phyloP scores from a whole-genome alignment of 2,329 filamentous ascomycete genomes.

The Fusarium pseudocircinatum region DNA sequence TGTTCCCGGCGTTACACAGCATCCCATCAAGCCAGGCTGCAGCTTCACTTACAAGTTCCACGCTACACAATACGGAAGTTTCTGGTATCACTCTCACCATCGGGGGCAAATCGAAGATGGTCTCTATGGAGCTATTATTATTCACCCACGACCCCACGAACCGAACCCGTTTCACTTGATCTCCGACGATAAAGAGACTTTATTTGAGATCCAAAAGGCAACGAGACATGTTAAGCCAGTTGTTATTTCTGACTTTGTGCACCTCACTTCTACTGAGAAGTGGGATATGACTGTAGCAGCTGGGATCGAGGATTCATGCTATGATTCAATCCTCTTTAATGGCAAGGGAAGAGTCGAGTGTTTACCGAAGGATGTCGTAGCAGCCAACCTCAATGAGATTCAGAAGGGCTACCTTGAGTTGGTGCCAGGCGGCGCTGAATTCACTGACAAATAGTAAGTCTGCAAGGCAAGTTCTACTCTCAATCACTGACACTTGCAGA shows the following conservation, averaged over 20 bases:
- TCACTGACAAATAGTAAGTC: conserved; percentile 56
- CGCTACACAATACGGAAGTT: conserved; percentile 66
- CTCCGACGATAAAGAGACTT: conserved; percentile 44
- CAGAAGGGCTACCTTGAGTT: conserved; percentile 46
- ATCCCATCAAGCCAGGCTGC: conserved; percentile 58
- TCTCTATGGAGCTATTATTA: conserved; percentile 64
- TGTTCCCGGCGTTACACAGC: conserved; percentile 65
- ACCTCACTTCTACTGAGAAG: conserved; percentile 60
- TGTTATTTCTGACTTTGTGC: conserved; percentile 65
- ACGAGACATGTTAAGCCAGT: conserved; percentile 58
- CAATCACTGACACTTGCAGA: conserved; percentile 16
- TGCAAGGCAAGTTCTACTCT: rapidly evolving
- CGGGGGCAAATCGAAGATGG: conserved; percentile 68
- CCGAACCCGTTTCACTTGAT: conserved; percentile 62
- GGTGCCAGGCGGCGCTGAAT: conserved; percentile 40
- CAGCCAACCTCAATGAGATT: conserved; percentile 46
- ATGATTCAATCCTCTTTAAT: conserved; percentile 70
- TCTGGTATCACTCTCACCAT: conserved; percentile 70
- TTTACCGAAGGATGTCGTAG: conserved; percentile 55
- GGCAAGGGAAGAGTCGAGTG: conserved; percentile 68
- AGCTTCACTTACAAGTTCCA: conserved; percentile 64
- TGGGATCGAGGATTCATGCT: conserved; percentile 63
- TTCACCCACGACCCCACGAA: conserved; percentile 49
- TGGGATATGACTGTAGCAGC: conserved; percentile 56
- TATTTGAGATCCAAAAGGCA: conserved; percentile 59